A percentile compares a stretch with the other conserved stretches of the same genome.
These are phyloP conservation scores for Zymoseptoria tritici DNA, from an alignment of 2,329 filamentous ascomycete species.

Conservation along the genomic window DNA sequence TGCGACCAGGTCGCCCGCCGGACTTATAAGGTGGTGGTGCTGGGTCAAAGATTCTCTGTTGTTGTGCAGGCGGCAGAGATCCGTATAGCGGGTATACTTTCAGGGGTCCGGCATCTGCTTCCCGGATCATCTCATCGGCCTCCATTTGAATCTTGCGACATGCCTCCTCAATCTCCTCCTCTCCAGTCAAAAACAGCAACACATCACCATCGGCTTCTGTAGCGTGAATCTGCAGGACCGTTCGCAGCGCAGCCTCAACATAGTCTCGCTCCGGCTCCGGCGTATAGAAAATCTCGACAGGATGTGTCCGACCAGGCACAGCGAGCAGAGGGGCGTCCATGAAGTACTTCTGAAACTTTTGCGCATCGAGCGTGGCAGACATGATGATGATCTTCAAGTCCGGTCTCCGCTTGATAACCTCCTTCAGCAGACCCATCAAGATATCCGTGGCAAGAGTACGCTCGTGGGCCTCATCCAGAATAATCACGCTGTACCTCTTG, in stretches of 20 bases:
- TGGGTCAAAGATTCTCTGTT: slow-evolving; percentile 89
- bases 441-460: slow-evolving; percentile 95
- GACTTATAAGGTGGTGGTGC: slow-evolving; percentile 61
- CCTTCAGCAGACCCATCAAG: slow-evolving; percentile 91
- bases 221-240: slow-evolving; percentile 93
- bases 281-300: slow-evolving; percentile 98
- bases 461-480: slow-evolving; percentile 97
- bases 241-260: slow-evolving; percentile 88
- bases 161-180: slow-evolving; percentile 97
- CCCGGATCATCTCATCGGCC: slow-evolving; percentile 81
- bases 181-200: slow-evolving; percentile 88
- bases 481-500: slow-evolving; percentile 91
- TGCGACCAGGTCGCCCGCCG: slow-evolving; percentile 74
- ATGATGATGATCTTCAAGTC: slow-evolving; percentile 99
- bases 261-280: slow-evolving; percentile 94
- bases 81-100: slow-evolving; percentile 96
- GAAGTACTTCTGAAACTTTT: slow-evolving; percentile 98
- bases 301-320: slow-evolving; percentile 89
- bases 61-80: slow-evolving; percentile 84
- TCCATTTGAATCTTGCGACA: slow-evolving; percentile 87
- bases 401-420: slow-evolving; percentile 69
- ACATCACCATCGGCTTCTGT: slow-evolving; percentile 89
- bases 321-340: slow-evolving; percentile 86
- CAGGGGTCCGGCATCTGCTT: slow-evolving; percentile 82
- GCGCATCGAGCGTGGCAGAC: slow-evolving; percentile 92